Conservation (phyloP, 192 early-diverging fungal genomes). For the Backusella australiensis region DNA sequence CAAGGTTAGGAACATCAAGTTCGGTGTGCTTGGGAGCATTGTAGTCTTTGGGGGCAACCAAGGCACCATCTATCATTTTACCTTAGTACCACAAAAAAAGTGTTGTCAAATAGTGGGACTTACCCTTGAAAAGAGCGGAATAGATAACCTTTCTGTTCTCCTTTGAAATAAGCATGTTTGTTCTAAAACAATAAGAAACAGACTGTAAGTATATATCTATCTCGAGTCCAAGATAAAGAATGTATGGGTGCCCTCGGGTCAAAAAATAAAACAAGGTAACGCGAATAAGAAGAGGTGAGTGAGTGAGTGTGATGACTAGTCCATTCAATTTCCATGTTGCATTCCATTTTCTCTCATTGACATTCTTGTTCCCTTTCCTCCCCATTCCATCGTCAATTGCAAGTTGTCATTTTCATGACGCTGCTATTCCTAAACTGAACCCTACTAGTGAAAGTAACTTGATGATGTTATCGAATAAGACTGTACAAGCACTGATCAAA, state of each 20-base stretch:
- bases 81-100: too few species aligned
- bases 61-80: slow-evolving; percentile 78
- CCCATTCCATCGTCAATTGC: background rate
- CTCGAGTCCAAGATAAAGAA: background rate
- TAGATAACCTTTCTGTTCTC: slow-evolving; percentile 97
- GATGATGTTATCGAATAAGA: background rate
- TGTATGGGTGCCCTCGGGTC: background rate
- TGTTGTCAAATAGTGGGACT: background rate
- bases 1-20: slow-evolving; percentile 95
- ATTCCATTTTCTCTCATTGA: background rate
- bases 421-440: background rate
- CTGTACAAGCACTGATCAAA: background rate
- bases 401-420: background rate
- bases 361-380: background rate
- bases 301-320: background rate
- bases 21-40: slow-evolving; percentile 94
- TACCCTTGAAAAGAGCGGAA: slow-evolving; percentile 88
- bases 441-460: background rate
- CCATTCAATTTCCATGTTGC: background rate
- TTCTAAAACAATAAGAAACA: background rate
- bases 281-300: background rate
- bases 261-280: background rate
- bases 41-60: slow-evolving; percentile 99
- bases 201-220: background rate
- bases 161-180: slow-evolving; percentile 95